Evolutionary conservation across 2,329 filamentous ascomycete species (phyloP).

Genomic region (Diaporthe citriasiana): DNA sequence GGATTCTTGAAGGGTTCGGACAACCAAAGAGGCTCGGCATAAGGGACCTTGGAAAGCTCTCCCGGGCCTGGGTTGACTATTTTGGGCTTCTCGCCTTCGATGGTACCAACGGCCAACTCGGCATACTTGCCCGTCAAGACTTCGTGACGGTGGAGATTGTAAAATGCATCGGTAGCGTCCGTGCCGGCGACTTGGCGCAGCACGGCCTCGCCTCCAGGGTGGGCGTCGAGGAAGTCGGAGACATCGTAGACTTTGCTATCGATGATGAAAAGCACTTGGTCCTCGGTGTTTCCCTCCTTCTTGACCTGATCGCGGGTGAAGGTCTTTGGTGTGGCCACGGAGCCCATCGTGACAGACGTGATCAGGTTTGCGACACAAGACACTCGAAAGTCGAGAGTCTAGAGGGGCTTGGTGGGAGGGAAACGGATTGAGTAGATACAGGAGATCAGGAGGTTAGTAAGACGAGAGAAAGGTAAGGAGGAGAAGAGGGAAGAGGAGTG

Average conservation of each 20-base stretch:
- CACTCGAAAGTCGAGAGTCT: background rate
- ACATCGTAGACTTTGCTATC: slow-evolving; percentile 91
- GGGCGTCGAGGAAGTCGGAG: slow-evolving; percentile 86
- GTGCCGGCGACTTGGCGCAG: slow-evolving; percentile 84
- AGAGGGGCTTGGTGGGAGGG: background rate
- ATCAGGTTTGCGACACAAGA: background rate
- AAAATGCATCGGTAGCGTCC: slow-evolving; percentile 87
- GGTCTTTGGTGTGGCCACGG: slow-evolving; percentile 57
- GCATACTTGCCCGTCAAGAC: slow-evolving; percentile 83
- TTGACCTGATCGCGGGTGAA: slow-evolving; percentile 77
- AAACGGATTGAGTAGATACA: background rate
- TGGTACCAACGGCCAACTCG: slow-evolving; percentile 79
- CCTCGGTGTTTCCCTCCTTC: slow-evolving; percentile 77
- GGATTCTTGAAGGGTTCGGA: slow-evolving; percentile 81
- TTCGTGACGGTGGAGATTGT: slow-evolving; percentile 93
- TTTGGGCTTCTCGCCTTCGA: slow-evolving; percentile 81
- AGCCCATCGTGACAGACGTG: slow-evolving; percentile 47
- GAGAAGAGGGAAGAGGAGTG: too few species aligned
- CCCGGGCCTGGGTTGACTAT: slow-evolving; percentile 78
- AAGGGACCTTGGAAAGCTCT: slow-evolving; percentile 83
- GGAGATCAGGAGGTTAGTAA: background rate
- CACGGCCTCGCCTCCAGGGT: slow-evolving; percentile 86
- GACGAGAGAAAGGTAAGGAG: background rate
- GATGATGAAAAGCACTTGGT: slow-evolving; percentile 86
- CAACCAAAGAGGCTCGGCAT: slow-evolving; percentile 89